Evolutionary conservation across 768 basidiomycete species (phyloP).

Genomic region (Mrakia blollopis): DNA sequence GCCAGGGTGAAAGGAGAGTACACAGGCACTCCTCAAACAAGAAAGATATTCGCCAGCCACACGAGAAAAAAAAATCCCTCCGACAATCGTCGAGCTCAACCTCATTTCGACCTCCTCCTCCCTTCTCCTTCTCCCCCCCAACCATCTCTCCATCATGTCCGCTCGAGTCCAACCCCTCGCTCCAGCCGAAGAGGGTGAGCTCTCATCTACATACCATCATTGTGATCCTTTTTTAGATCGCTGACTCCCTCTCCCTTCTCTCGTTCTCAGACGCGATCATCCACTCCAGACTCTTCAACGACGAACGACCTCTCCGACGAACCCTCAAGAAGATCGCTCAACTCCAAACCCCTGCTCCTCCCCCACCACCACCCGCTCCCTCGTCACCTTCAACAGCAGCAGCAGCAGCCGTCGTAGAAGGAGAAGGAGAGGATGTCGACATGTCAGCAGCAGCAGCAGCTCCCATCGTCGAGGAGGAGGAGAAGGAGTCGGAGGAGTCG

Average conservation of each 20-base stretch:
- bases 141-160: constrained; percentile 1
- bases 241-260: background rate
- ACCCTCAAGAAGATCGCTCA: constrained; percentile 11
- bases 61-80: too few species aligned
- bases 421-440: constrained; percentile 15
- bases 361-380: background rate
- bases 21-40: too few species aligned
- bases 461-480: background rate
- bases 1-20: too few species aligned
- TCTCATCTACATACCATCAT: background rate
- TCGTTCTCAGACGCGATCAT: constrained; percentile 11
- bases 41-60: too few species aligned
- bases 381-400: background rate
- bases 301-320: constrained; percentile 17
- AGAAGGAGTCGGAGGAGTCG: background rate
- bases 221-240: too few species aligned
- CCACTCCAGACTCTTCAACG: constrained; percentile 14
- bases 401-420: background rate
- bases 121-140: background rate
- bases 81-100: background rate
- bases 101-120: background rate
- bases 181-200: constrained; percentile 3
- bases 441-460: background rate
- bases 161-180: background rate
- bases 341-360: background rate